Conservation (phyloP, 2,329 filamentous ascomycete genomes). For the Stachybotrys echinatus region DNA sequence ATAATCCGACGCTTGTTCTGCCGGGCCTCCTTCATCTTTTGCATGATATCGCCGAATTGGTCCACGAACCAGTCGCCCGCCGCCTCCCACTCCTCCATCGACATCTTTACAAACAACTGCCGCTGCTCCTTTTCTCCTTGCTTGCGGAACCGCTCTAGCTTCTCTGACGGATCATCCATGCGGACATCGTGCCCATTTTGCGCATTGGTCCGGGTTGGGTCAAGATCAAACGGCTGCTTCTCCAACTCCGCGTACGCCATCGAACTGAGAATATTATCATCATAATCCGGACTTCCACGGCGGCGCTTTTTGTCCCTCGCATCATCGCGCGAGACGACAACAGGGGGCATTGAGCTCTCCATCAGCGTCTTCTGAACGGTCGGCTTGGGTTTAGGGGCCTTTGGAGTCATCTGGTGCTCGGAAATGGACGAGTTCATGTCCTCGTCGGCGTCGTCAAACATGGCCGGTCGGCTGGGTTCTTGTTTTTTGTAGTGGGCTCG, state of each 20-base stretch:
- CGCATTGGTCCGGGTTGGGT: conserved; percentile 42
- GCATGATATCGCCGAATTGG: conserved; percentile 45
- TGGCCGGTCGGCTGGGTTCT: conserved; percentile 9
- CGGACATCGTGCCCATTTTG: conserved; percentile 27
- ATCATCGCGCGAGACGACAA: conserved; percentile 9
- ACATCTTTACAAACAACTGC: conserved; percentile 47
- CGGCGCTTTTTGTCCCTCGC: conserved; percentile 33
- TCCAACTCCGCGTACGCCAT: conserved; percentile 49
- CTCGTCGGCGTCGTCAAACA: conserved; percentile 15
- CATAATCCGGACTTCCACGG: conserved; percentile 46
- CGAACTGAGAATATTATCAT: conserved; percentile 46
- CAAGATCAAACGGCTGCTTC: conserved; percentile 51
- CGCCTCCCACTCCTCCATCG: conserved; percentile 52
- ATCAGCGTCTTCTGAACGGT: conserved; percentile 10
- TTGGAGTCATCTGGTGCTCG: conserved; percentile 11
- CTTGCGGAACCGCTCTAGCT: conserved; percentile 43
- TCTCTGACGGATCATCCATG: conserved; percentile 39
- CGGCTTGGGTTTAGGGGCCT: conserved; percentile 9
- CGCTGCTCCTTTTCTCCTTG: conserved; percentile 40
- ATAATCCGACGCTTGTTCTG: conserved; percentile 44
- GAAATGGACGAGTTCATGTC: conserved; percentile 13
- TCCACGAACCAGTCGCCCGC: conserved; percentile 56
- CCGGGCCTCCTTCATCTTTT: conserved; percentile 41
- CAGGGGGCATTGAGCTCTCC: conserved; percentile 16
- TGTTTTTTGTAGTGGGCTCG: conserved; percentile 10